Evolutionary conservation across 169 alveolate genomes (phyloP), one percentile per base, ranked within the genome.

Genomic region (Theileria orientalis): DNA sequence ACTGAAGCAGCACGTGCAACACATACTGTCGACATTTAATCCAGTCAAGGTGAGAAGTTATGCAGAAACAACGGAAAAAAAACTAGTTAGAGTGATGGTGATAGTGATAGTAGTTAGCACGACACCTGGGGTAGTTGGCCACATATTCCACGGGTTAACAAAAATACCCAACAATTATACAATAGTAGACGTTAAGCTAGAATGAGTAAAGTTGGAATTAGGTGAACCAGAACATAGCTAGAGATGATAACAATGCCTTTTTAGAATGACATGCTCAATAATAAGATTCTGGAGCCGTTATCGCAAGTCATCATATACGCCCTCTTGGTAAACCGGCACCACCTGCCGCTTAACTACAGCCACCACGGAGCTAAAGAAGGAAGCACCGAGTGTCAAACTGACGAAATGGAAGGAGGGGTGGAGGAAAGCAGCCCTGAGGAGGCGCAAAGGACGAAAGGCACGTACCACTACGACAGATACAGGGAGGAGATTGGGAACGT

Each of bases 11-110:
- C 70, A 61, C 29, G 46, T 74, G 11, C 71, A 74, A n/a, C 16
- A 56, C 19, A 6, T 74, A 32, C 60, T 74, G 32, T 63, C 84
- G 27, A 74, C 84, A 32, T 74, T 74, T 66, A 33, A 73, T 21
- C 52, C 69, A 35, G 84, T 63, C 63, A 74, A 62, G 37, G 63
- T 54, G n/a, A 37, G 44, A 7, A 37, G 9, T 7, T n/a, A n/a
- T n/a, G n/a, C n/a, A n/a, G n/a, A n/a, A n/a, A n/a, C n/a, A n/a
- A n/a, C n/a, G n/a, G n/a, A n/a, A n/a, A n/a, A n/a, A n/a, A n/a
- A n/a, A n/a, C n/a, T n/a, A n/a, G n/a, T n/a, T n/a, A n/a, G n/a
- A n/a, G n/a, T n/a, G n/a, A n/a, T n/a, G n/a, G n/a, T n/a, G n/a
- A n/a, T n/a, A n/a, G n/a, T n/a, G n/a, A n/a, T n/a, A n/a, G n/a